Conservation (phyloP, 257 asterid genomes). For the Penstemon davidsonii region DNA sequence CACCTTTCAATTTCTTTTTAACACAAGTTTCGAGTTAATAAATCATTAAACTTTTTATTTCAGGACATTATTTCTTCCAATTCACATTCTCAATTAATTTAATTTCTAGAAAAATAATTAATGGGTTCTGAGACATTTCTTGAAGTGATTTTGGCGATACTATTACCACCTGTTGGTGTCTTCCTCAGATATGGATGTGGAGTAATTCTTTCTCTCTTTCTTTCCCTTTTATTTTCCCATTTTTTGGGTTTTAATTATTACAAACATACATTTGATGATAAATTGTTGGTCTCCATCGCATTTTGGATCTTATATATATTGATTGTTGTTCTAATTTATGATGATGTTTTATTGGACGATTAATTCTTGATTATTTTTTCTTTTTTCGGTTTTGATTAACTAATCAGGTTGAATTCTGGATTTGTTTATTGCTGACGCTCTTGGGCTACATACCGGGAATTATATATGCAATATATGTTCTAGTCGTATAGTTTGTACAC, state of each 20-base stretch:
- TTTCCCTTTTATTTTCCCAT: background rate
- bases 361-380: background rate
- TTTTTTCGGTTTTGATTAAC: background rate
- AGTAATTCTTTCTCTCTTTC: conserved; percentile 36
- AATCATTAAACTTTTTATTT: too few species aligned
- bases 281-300: too few species aligned
- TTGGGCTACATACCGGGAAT: conserved; percentile 89
- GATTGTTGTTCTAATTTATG: too few species aligned
- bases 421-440: conserved; percentile 70
- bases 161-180: conserved; percentile 89
- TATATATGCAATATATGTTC: conserved; percentile 72
- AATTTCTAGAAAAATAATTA: too few species aligned
- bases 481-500: conserved; percentile 43
- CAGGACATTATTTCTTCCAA: too few species aligned
- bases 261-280: too few species aligned
- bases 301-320: background rate
- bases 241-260: too few species aligned
- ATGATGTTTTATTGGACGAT: too few species aligned
- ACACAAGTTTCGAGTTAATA: too few species aligned
- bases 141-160: conserved; percentile 79
- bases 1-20: background rate
- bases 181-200: conserved; percentile 94
- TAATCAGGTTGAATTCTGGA: conserved; percentile 86
- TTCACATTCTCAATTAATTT: too few species aligned
- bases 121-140: conserved; percentile 89